These are phyloP conservation scores for Linnemannia hyalina DNA, from an alignment of 192 early-diverging fungal species.

Conservation along the genomic window DNA sequence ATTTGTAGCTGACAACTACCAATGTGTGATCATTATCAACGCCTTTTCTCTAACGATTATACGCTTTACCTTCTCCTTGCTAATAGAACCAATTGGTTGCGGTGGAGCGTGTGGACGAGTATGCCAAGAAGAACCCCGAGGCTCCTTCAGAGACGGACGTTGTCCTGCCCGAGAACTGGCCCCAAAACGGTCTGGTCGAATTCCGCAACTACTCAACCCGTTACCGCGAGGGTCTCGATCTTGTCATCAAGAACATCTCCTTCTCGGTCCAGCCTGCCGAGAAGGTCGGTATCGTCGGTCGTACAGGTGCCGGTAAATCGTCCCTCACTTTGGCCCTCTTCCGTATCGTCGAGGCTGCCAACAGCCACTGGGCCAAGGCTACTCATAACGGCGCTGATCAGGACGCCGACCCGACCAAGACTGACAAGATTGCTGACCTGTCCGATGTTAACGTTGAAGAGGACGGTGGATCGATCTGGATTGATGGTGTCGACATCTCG, in stretches of 20 bases:
- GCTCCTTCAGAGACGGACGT: slow-evolving; percentile 78
- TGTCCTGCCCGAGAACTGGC: slow-evolving; percentile 76
- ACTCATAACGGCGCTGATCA: slow-evolving; percentile 50
- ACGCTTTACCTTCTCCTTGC: not conserved
- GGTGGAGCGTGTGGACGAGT: slow-evolving; percentile 87
- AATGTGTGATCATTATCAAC: not conserved
- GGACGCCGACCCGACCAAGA: slow-evolving; percentile 24
- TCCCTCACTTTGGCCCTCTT: slow-evolving; percentile 67
- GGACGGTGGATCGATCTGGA: slow-evolving; percentile 60
- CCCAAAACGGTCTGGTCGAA: slow-evolving; percentile 77
- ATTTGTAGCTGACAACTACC: not conserved
- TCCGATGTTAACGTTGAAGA: slow-evolving; percentile 12
- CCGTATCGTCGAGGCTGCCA: slow-evolving; percentile 63
- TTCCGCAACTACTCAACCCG: slow-evolving; percentile 85
- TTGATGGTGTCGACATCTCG: slow-evolving; percentile 76
- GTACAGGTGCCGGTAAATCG: slow-evolving; percentile 67
- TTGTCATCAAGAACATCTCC: slow-evolving; percentile 82
- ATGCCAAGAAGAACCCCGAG: slow-evolving; percentile 83
- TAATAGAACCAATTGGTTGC: slow-evolving; percentile 80
- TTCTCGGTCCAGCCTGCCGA: slow-evolving; percentile 54
- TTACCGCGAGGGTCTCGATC: slow-evolving; percentile 84
- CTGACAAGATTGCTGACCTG: slow-evolving; percentile 19
- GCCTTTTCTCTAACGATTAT: slow-evolving; percentile 4
- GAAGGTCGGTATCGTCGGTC: slow-evolving; percentile 86
- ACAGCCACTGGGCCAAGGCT: slow-evolving; percentile 64